phyloP scores from a whole-genome alignment of 139 green algal genomes.

The Chlamydomonas asymmetrica region DNA sequence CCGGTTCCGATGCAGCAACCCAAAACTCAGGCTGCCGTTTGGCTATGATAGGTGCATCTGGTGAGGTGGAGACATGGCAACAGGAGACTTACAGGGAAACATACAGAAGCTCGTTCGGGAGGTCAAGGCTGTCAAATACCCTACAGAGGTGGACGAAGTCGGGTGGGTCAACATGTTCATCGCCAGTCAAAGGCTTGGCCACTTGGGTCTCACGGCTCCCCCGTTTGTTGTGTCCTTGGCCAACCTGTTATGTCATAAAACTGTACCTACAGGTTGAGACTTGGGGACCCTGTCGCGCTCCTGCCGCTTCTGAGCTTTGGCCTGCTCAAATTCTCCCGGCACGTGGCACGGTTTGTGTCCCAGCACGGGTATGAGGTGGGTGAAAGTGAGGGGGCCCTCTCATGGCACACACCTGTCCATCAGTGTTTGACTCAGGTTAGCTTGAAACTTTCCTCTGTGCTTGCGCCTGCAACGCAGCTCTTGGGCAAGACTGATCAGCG shows the following conservation, averaged over 20 bases:
- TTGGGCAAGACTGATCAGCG: conserved; percentile 72
- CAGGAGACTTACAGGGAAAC: conserved; percentile 60
- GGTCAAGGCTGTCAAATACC: conserved; percentile 56
- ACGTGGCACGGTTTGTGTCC: conserved; percentile 51
- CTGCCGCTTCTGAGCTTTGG: conserved; percentile 64
- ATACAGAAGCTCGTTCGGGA: conserved; percentile 49
- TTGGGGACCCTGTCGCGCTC: conserved; percentile 58
- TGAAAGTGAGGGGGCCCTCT: too few species aligned
- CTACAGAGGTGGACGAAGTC: conserved; percentile 48
- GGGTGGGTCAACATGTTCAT: conserved; percentile 48
- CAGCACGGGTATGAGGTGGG: conserved; percentile 54
- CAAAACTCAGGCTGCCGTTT: too few species aligned
- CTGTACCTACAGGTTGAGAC: conserved; percentile 26
- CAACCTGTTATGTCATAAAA: background rate
- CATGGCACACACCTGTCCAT: background rate
- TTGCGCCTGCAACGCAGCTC: too few species aligned
- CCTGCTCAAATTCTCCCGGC: conserved; percentile 62
- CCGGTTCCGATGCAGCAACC: too few species aligned
- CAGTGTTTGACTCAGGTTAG: background rate
- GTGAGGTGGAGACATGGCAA: conserved; percentile 30
- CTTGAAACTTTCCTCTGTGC: background rate
- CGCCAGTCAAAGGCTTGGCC: background rate
- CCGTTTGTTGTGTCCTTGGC: background rate
- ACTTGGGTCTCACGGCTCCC: background rate
- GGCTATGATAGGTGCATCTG: too few species aligned